Base-by-base conservation (phyloP, 1,139 yeast genomes). In the Ashbya aceris region DNA sequence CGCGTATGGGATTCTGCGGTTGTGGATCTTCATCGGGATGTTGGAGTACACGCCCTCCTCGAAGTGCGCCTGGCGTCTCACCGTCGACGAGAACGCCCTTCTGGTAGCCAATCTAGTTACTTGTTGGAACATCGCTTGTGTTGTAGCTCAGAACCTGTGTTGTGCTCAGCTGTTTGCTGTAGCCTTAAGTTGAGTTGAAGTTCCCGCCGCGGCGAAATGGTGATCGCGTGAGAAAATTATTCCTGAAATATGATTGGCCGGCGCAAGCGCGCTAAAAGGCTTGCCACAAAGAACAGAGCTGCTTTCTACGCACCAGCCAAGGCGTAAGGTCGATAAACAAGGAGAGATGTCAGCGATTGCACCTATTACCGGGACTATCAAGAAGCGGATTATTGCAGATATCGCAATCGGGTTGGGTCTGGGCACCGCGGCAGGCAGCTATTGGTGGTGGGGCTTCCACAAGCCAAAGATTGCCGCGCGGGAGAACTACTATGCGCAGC, bases 1-100 rank as follows among this genome's bases (percentile, higher is more conserved):
- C 55, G 79, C 82, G 65, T 76, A 86, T 52, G 97, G 97, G 52
- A 89, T 74, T 71, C 79, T 83, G 76, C 95, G 85, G 76, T 79
- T 73, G 74, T 85, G 86, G 52, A 91, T 93, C 73, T 79, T 77
- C 79, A 89, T 91, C 52, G 98, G 98, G 53, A 91, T 62, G 76
- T 91, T 91, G 61, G 83, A 73, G 80, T 91, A 89, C 41, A 80
- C 79, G 58, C 97, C 97, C 63, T 78, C 83, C 63, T 83, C 80
- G 64, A 69, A 76, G 62, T 77, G 82, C 46, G 62, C 71, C 42
- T 65, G 65, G 33, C 47, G 46, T 46, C 48, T 56, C 41, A 51
- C 45, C 30, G 63, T 49, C 35, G 64, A 51, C 30, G 62, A 50
- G 48, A 62, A 58, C 32, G 62, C 55, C 53, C 65, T 58, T 55